These are phyloP conservation scores for Lyophyllum shimeji DNA, from an alignment of 768 basidiomycete genomes.

Conservation along the genomic window DNA sequence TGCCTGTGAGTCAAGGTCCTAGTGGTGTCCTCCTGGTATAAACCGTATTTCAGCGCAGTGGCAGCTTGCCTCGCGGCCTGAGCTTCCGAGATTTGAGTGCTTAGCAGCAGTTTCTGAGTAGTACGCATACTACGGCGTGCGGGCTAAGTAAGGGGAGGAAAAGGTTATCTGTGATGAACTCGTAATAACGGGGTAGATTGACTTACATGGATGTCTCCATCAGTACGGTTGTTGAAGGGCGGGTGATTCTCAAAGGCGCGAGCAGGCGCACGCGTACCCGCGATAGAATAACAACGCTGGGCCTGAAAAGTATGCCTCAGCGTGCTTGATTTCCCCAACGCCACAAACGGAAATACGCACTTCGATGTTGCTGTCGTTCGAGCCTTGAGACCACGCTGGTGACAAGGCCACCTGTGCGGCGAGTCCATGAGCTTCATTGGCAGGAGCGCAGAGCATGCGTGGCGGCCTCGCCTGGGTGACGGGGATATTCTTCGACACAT, in stretches of 20 bases:
- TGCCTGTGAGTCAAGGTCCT: not conserved
- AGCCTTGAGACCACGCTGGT: not conserved
- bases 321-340: not conserved
- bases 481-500: conserved; percentile 1
- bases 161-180: too few species aligned
- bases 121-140: not conserved
- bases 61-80: conserved; percentile 8
- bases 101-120: not conserved
- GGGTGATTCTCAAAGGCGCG: not conserved
- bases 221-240: not conserved
- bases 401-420: not conserved
- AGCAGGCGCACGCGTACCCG: not conserved
- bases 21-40: not conserved
- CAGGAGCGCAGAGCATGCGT: not conserved
- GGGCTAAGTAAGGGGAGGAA: not conserved
- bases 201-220: not conserved
- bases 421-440: not conserved
- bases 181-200: not conserved
- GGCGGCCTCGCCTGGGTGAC: not conserved
- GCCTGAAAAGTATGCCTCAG: not conserved
- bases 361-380: not conserved
- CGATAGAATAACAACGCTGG: not conserved
- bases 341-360: not conserved
- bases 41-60: conserved; percentile 8
- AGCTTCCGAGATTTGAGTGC: not conserved